Conservation (phyloP, 2,329 filamentous ascomycete genomes). For the Claviceps maximensis region DNA sequence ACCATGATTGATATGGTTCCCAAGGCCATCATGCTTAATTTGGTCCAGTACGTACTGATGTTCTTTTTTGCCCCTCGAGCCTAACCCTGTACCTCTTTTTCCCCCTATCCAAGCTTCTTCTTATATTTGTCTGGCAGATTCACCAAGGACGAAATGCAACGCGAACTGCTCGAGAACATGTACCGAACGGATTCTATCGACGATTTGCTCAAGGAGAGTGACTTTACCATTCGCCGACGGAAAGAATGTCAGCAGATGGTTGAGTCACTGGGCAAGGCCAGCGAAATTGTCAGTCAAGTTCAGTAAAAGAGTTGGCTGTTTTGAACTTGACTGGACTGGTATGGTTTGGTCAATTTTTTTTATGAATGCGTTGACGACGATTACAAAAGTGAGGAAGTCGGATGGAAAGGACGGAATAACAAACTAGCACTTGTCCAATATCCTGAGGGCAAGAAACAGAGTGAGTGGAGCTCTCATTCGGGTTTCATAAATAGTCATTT, state of each 20-base stretch:
- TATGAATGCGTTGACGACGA: neutral
- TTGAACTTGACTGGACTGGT: neutral
- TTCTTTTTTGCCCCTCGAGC: too few relatives aligned
- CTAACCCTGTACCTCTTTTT: neutral
- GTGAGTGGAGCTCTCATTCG: neutral
- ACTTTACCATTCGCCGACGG: conserved; percentile 85
- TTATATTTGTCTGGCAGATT: conserved; percentile 38
- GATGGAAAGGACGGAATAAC: neutral
- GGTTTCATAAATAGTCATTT: conserved; percentile 14
- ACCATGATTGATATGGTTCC: conserved; percentile 99
- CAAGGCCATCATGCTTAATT: conserved; percentile 95
- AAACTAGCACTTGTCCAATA: neutral
- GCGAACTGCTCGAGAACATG: conserved; percentile 93
- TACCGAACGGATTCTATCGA: conserved; percentile 85
- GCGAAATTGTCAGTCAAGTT: conserved; percentile 85
- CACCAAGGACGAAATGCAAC: conserved; percentile 97
- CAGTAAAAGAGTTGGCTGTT: conserved; percentile 33
- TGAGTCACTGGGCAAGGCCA: conserved; percentile 76
- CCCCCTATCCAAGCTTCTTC: neutral
- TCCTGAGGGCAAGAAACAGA: neutral
- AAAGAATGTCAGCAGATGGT: conserved; percentile 99
- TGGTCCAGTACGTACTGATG: conserved; percentile 64
- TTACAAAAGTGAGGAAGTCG: neutral
- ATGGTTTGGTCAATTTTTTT: neutral
- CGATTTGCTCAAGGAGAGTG: conserved; percentile 91